phyloP scores from a whole-genome alignment of 208 protist genomes.

The Naegleria fowleri region DNA sequence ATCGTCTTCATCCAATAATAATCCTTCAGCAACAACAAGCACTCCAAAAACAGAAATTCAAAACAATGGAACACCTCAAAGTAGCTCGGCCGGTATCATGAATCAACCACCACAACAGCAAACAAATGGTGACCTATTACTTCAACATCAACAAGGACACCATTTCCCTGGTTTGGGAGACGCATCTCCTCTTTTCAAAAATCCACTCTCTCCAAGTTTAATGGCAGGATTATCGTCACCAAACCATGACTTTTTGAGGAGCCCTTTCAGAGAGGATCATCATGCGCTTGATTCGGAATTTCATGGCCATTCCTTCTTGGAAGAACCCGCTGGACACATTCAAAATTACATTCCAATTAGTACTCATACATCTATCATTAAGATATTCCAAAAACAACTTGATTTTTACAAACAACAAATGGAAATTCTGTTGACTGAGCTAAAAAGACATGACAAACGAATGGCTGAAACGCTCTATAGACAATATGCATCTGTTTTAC shows the following conservation, averaged over 20 bases:
- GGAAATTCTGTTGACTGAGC: neutral
- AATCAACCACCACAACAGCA: neutral
- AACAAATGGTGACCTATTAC: neutral
- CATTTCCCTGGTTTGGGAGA: neutral
- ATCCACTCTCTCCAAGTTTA: neutral
- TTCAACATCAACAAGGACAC: too few relatives aligned
- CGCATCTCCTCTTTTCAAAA: neutral
- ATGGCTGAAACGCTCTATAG: neutral
- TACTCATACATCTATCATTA: neutral
- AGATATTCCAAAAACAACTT: neutral
- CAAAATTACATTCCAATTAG: neutral
- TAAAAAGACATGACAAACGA: neutral
- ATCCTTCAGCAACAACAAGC: neutral
- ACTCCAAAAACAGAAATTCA: neutral
- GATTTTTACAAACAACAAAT: conserved; percentile 9
- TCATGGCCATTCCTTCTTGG: neutral
- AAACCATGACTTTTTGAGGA: neutral
- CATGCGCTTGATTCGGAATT: neutral
- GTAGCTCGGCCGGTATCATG: neutral
- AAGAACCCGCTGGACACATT: neutral
- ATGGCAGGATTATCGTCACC: neutral
- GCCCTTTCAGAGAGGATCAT: neutral
- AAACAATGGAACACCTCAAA: neutral
- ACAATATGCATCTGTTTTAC: neutral
- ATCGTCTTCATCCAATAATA: neutral